Evolutionary conservation across 495 filamentous ascomycete genomes (phyloP).

Genomic region (Talaromyces ruber): DNA sequence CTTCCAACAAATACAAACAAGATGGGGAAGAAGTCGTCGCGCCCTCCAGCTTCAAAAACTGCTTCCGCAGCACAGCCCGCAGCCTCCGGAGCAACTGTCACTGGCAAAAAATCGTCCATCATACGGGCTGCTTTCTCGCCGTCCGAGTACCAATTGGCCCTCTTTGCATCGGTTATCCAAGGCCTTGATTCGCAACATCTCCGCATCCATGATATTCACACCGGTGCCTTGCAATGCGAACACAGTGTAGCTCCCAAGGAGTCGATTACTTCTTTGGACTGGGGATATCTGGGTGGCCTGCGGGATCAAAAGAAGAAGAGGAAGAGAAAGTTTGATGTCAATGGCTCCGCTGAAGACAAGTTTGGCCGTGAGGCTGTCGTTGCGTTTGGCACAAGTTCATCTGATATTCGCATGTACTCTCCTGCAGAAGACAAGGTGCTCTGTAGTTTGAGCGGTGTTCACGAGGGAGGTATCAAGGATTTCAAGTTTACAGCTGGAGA

Average conservation of each 20-base stretch:
- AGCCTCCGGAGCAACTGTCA: constrained; percentile 23
- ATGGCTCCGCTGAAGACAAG: constrained; percentile 27
- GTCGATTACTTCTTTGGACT: constrained; percentile 47
- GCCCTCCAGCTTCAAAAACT: constrained; percentile 34
- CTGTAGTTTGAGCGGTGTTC: constrained; percentile 39
- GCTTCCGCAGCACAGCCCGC: constrained; percentile 39
- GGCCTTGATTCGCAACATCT: constrained; percentile 51
- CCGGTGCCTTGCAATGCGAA: constrained; percentile 49
- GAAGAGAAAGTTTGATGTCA: constrained; percentile 40
- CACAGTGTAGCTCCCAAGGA: constrained; percentile 42
- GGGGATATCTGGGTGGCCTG: constrained; percentile 38
- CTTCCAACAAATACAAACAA: constrained; percentile 13
- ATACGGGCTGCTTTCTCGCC: constrained; percentile 47
- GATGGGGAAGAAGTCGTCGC: constrained; percentile 46
- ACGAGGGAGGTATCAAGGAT: constrained; percentile 45
- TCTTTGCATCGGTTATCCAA: constrained; percentile 54
- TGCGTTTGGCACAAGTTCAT: constrained; percentile 45
- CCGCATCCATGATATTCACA: constrained; percentile 50
- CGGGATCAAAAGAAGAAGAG: constrained; percentile 46
- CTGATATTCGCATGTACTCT: constrained; percentile 47
- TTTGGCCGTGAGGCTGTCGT: constrained; percentile 30
- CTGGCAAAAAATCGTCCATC: constrained; percentile 40
- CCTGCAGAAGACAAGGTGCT: constrained; percentile 42
- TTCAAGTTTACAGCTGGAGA: constrained; percentile 46
- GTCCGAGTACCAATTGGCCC: constrained; percentile 44